These are phyloP conservation scores for Chytriomyces sp. DNA, from an alignment of 192 early-diverging fungal species.

Conservation along the genomic window DNA sequence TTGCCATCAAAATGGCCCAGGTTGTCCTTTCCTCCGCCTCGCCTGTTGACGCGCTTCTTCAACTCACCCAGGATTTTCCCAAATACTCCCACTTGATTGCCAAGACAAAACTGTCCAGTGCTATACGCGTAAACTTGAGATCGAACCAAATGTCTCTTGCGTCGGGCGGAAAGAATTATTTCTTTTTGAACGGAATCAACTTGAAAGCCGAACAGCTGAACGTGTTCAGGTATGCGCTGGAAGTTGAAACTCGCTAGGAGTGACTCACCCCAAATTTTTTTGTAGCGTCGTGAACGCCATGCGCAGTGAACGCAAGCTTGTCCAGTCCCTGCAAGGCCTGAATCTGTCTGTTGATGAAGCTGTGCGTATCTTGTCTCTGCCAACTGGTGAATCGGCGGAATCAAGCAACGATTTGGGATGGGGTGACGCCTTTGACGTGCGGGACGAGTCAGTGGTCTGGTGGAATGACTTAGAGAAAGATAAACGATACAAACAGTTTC, in stretches of 20 bases:
- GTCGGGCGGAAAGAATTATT: not conserved
- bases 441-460: slow-evolving; percentile 77
- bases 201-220: slow-evolving; percentile 38
- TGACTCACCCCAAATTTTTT: not conserved
- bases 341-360: slow-evolving; percentile 31
- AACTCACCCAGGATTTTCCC: slow-evolving; percentile 83
- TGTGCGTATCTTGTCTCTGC: slow-evolving; percentile 32
- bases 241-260: too few relatives aligned
- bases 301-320: slow-evolving; percentile 27
- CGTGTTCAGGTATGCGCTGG: slow-evolving; percentile 35
- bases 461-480: slow-evolving; percentile 92
- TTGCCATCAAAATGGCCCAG: slow-evolving; percentile 75
- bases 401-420: slow-evolving; percentile 43
- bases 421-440: slow-evolving; percentile 76
- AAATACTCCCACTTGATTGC: slow-evolving; percentile 79
- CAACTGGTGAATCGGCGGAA: not conserved
- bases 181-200: slow-evolving; percentile 49
- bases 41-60: slow-evolving; percentile 66
- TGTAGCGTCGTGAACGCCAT: slow-evolving; percentile 35
- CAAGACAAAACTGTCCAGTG: slow-evolving; percentile 49
- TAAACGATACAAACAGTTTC: slow-evolving; percentile 70
- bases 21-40: slow-evolving; percentile 65
- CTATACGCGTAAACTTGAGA: slow-evolving; percentile 46
- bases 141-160: slow-evolving; percentile 31
- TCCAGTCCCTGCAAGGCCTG: slow-evolving; percentile 26